Evolutionary conservation across 805 yeast genomes (phyloP), one percentile per base, ranked within the genome.

Genomic region (Ascoidea asiatica): DNA sequence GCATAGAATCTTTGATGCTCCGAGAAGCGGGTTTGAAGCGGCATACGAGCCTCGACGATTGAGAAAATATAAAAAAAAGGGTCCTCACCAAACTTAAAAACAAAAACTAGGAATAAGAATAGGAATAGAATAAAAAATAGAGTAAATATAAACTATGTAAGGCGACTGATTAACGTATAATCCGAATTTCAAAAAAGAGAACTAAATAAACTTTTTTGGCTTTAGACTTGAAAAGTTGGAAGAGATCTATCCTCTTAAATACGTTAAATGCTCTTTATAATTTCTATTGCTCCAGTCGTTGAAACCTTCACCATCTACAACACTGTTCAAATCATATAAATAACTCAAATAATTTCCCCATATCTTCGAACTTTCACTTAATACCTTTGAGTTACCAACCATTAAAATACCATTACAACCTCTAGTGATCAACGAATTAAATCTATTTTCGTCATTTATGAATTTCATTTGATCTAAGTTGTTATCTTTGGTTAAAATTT

Each of bases 341-440:
- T 46, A 49, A 20, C 45, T 36, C 19, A 49, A 36, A 40, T 47
- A 49, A 23, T 47, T 47, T 7, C 36, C 45, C 48, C 48, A 42
- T 15, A 38, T 23, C 19, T 41, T 44, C 11, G 46, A 40, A 5
- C 19, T 22, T 5, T 37, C 23, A 4, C 29, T 11, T 21, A 56
- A 45, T 1, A 48, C 37, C 11, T 39, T 46, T 4, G 71, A 65
- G 50, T 69, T 68, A 8, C 76, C 76, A 44, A 72, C 59, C 1
- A 72, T 56, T 7, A 69, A 54, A 46, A 69, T 51, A 2, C 72
- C 70, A 42, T 60, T 65, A 46, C 57, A 61, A 7, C 72, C 70
- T 51, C 75, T 61, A 1, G 73, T 69, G 35, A 69, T 56, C 0
- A 72, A 73, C 38, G 69, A 72, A 50, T 69, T 69, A 46, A 69